Evolutionary conservation across 306 rosid species (phyloP), one percentile per base, ranked within the genome.

Genomic region (Medicago lupulina): DNA sequence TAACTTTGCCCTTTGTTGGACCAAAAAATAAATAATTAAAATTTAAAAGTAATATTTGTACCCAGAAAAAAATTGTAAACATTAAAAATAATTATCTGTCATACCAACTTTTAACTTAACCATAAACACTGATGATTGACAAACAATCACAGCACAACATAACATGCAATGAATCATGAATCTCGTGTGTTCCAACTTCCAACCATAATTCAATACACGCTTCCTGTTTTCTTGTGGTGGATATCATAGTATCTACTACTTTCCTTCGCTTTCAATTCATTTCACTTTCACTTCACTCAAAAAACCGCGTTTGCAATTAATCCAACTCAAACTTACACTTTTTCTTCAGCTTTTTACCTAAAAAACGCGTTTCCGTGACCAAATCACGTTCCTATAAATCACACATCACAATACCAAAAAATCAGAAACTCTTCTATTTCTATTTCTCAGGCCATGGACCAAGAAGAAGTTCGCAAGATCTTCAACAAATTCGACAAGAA

Each of bases 401-500:
- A 6, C 54, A 3, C 11, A 0, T 17, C 17, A 18, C 36, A 7
- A 4, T 11, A 66, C 19, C 12, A 12, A 66, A 38, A 59, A 59
- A 59, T 12, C 4, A 6, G 2, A 28, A 28, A 28, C 3, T 1
- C 28, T 1, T 23, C 31, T 28, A n/a, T 4, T 28, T 28, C 31
- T 28, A 28, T 28, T 28, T 28, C 31, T 28, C 31, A 28, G 31
- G 31, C 89, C 67, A 85, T 78, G 90, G 98, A 91, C 53, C 91
- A 88, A 16, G 97, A 88, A 16, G 97, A 95, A 49, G 79, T 90
- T 18, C 79, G 77, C 39, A 68, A 50, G 71, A 80, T 95, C 70
- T 95, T 95, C 93, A 74, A 77, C 85, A 92, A 95, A 86, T 92
- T 95, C 83, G 99, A 95, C 71, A 92, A 85, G 72, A 92, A 95